Base-by-base conservation (phyloP, 345 rosid genomes). In the Trapa bicornis region DNA sequence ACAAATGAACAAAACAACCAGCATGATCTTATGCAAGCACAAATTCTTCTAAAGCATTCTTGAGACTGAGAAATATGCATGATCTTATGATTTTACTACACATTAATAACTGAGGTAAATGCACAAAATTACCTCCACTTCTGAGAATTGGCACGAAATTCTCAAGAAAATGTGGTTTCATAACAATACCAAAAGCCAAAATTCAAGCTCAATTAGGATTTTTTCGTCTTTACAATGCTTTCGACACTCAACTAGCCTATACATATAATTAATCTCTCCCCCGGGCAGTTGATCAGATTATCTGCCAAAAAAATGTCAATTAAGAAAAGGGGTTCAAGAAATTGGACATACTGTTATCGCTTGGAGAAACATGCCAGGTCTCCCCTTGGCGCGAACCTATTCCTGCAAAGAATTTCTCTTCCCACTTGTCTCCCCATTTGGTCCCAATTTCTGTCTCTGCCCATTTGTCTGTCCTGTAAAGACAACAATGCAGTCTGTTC, bases 341-440 rank as follows among this genome's bases (percentile, higher is more conserved):
- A 68, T 47, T 69, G 63, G 63, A 80, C 96, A 54, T 67, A 94
- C 99, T 89, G 72, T 89, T 88, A 48, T 79, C 88, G 9, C 79
- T 75, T 12, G 97, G 87, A 73, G 99, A 87, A 70, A 85, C 94
- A 77, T 94, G 97, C 99, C 99, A 94, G 2, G 97, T 94, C 84
- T 94, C 99, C 75, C 99, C 99, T 70, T 94, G 99, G 35, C 99
- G 97, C 17, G 96, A 80, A 75, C 99, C 99, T 68, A 93, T 88
- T 45, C 96, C 96, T 67, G 91, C 76, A 77, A 94, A 94, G 81
- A 94, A 94, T 74, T 84, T 94, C 56, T 94, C 99, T 76, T 94
- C 99, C 99, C 99, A 94, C 83, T 94, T 94, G 86, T 94, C 99
- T 77, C 99, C 99, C 99, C 99, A 94, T 81, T 91, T 94, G 69